phyloP scores from a whole-genome alignment of 371 early-diverging fungal species.

The Dinochytrium kinnereticum region DNA sequence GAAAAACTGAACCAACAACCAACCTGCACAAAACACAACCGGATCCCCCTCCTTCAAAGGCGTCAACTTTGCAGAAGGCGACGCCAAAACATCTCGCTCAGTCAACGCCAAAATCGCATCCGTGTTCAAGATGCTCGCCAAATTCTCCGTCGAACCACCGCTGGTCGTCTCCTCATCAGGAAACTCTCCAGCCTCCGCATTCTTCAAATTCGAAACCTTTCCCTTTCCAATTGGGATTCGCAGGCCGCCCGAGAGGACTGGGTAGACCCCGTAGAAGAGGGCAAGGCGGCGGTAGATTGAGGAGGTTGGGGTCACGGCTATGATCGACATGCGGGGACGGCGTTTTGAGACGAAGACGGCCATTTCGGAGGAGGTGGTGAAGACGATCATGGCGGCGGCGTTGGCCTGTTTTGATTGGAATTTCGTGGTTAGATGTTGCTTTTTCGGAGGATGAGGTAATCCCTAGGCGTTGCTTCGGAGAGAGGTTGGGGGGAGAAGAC shows the following conservation, averaged over 20 bases:
- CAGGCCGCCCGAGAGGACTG: conserved; percentile 41
- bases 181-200: not conserved
- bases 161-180: too few species aligned
- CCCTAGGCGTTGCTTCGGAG: too few species aligned
- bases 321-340: conserved; percentile 46
- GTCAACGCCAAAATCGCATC: conserved; percentile 49
- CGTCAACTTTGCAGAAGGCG: conserved; percentile 13
- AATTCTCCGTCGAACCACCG: not conserved
- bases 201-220: conserved; percentile 17
- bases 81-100: conserved; percentile 39
- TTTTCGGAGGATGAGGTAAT: too few species aligned
- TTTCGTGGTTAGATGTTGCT: too few species aligned
- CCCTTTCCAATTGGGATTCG: conserved; percentile 4
- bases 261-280: conserved; percentile 47
- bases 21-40: conserved; percentile 49
- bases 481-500: too few species aligned
- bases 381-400: conserved; percentile 48
- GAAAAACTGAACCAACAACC: too few species aligned
- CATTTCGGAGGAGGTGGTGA: conserved; percentile 50
- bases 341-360: conserved; percentile 49
- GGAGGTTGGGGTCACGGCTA: conserved; percentile 44
- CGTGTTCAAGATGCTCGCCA: conserved; percentile 31
- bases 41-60: conserved; percentile 37
- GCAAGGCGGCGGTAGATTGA: conserved; percentile 43
- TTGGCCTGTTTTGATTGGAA: conserved; percentile 13